Evolutionary conservation across 139 green algal species (phyloP), one percentile per base, ranked within the genome.

Genomic region (Chlamydomonas incerta): DNA sequence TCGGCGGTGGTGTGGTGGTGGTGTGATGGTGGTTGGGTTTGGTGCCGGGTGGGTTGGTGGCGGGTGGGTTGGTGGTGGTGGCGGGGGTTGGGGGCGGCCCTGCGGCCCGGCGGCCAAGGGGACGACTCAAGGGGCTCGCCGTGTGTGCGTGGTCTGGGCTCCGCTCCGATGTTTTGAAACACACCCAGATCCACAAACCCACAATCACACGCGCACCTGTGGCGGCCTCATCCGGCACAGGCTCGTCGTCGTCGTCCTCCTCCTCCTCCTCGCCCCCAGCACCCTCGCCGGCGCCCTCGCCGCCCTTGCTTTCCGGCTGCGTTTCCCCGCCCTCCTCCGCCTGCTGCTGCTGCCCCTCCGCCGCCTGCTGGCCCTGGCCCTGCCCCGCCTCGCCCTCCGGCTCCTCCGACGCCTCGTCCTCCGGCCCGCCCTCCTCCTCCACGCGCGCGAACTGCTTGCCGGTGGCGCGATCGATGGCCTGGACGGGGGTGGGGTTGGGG

Each of bases 381-480:
- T 8, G 33, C 29, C 31, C 13, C 21, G 0, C 31, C 29, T 50
- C 1, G 35, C 8, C 23, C 37, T 18, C 74, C 26, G 90, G n/a
- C 23, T 41, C 15, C 50, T 31, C 31, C 0, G 31, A 10, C 24
- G 31, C 34, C 26, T 8, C 70, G 0, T 13, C 70, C 41, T 50
- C 41, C 0, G 11, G 5, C 29, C 28, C 26, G 28, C 20, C n/a
- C 37, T 80, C 35, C 31, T 33, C 37, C 73, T 67, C 24, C 10
- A 5, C 17, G 9, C 73, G 52, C 14, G 9, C 75, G 33, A 88
- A 94, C 76, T 94, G 91, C 34, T 91, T 91, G 66, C 88, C 89
- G 0, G 89, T 96, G 10, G 94, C 91, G 18, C 82, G 79, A 58
- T 74, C 73, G 50, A 96, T 94, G 52, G 92, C 93, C 37, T 93